Conservation (phyloP, 1,284 basidiomycete species). For the Cryptococcus neoformans region DNA sequence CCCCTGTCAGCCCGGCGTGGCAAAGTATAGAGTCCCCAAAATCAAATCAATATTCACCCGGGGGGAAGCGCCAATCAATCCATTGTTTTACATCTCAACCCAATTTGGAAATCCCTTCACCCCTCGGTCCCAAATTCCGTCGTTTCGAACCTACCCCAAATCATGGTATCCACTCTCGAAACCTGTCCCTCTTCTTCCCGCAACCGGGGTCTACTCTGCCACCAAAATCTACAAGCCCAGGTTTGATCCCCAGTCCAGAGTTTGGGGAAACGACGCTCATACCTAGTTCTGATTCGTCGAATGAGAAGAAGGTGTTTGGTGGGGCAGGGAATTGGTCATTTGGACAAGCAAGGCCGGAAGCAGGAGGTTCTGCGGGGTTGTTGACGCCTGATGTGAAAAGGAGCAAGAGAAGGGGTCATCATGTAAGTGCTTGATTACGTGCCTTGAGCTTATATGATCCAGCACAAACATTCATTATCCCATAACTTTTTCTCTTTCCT, state of each 20-base stretch:
- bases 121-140: constrained; percentile 6
- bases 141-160: constrained; percentile 35
- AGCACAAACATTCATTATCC: constrained; percentile 86
- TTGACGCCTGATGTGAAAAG: constrained; percentile 35
- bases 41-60: constrained; percentile 1
- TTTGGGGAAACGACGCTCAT: constrained; percentile 18
- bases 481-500: constrained; percentile 91
- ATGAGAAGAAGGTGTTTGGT: constrained; percentile 27
- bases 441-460: not conserved
- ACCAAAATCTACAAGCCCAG: constrained; percentile 52
- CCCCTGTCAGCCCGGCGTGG: constrained; percentile 30
- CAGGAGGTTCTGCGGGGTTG: constrained; percentile 21
- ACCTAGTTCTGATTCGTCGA: constrained; percentile 20
- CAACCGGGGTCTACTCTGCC: constrained; percentile 59
- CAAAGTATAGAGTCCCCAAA: constrained; percentile 21
- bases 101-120: constrained; percentile 10
- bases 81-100: not conserved
- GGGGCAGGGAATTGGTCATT: constrained; percentile 29
- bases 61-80: constrained; percentile 6
- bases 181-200: constrained; percentile 87
- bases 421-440: constrained; percentile 47
- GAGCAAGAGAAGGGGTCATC: constrained; percentile 67
- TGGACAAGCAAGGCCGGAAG: constrained; percentile 14
- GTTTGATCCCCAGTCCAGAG: constrained; percentile 53
- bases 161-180: constrained; percentile 71